Conservation (phyloP, 352 stramenopile genomes). For the Pythium graminicola region DNA sequence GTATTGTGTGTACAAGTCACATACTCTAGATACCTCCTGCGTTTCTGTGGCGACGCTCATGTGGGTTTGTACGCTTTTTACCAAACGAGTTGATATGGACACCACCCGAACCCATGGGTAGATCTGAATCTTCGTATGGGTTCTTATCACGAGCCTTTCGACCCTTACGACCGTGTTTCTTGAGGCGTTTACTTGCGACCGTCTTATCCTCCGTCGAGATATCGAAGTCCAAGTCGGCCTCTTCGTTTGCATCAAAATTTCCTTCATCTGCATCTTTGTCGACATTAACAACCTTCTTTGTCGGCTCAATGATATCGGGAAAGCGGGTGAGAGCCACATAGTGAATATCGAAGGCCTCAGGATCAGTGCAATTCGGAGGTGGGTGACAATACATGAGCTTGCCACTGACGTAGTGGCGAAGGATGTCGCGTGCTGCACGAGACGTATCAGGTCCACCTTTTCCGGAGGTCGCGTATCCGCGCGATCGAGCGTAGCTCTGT, state of each 20-base stretch:
- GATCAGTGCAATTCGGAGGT: slow-evolving; percentile 68
- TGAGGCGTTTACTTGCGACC: slow-evolving; percentile 70
- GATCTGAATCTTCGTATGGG: slow-evolving; percentile 91
- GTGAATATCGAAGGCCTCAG: slow-evolving; percentile 70
- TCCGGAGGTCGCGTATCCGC: slow-evolving; percentile 90
- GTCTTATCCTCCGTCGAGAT: slow-evolving; percentile 62
- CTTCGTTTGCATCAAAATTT: slow-evolving; percentile 20
- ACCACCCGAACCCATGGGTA: slow-evolving; percentile 37
- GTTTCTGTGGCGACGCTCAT: slow-evolving; percentile 29
- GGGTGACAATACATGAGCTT: slow-evolving; percentile 96
- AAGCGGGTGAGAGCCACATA: slow-evolving; percentile 51
- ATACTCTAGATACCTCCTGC: slow-evolving; percentile 1
- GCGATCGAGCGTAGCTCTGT: slow-evolving; percentile 70
- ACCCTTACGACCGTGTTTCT: slow-evolving; percentile 95
- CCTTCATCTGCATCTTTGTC: slow-evolving; percentile 15
- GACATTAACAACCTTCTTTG: slow-evolving; percentile 15
- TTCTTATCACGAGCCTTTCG: slow-evolving; percentile 95
- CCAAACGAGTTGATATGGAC: slow-evolving; percentile 67
- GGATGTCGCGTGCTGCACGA: slow-evolving; percentile 90
- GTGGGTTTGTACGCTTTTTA: slow-evolving; percentile 67
- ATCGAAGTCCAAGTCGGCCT: slow-evolving; percentile 62
- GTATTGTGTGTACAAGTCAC: too few species aligned
- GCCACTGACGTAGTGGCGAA: slow-evolving; percentile 98
- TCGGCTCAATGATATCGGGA: slow-evolving; percentile 30
- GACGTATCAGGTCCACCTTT: slow-evolving; percentile 95